Evolutionary conservation across 2,329 filamentous ascomycete genomes (phyloP), one percentile per base, ranked within the genome.

Genomic region (Penicillium polonicum): DNA sequence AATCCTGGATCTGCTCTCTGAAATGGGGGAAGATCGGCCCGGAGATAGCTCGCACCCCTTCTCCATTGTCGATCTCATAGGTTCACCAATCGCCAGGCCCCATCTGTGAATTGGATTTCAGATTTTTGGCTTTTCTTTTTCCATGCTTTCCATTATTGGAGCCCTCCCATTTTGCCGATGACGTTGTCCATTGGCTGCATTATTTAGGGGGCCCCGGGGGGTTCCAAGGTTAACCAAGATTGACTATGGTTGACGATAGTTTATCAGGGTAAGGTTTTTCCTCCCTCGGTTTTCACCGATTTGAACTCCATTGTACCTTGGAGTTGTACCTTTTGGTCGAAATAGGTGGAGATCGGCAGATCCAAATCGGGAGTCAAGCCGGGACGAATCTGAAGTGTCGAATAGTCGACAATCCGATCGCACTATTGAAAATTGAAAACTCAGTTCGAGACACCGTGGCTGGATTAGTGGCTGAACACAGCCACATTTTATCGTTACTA

Each of bases 21-120:
- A 48, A 63, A 62, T 43, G 31, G 60, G 62, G 35, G 51, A 31
- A 15, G 64, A 66, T 66, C 63, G 50, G 12, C 17, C 53, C 38
- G 48, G 57, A 58, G 52, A 56, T 60, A 48, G 43, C 43, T 55
- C 31, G 35, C 50, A 46, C 49, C 52, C 38, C 33, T 53, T 49
- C 53, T 51, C 49, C 25, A 35, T 27, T 23, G 35, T 12, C 29
- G 51, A 57, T 62, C 48, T 49, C 3, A 65, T 66, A 61, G 61
- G 63, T 59, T 43, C 55, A 49, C 59, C 43, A 46, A 64, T 60
- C 21, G n/a, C 15, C 5, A 25, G 15, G 25, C 10, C 27, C 27
- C 27, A 15, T 33, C 12, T 13, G 27, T 13, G 45, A 36, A 48
- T 48, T 36, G 31, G 15, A 35, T 35, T 48, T 29, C 23, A 27